Conservation (phyloP, 345 rosid species). For the Firmiana major region DNA sequence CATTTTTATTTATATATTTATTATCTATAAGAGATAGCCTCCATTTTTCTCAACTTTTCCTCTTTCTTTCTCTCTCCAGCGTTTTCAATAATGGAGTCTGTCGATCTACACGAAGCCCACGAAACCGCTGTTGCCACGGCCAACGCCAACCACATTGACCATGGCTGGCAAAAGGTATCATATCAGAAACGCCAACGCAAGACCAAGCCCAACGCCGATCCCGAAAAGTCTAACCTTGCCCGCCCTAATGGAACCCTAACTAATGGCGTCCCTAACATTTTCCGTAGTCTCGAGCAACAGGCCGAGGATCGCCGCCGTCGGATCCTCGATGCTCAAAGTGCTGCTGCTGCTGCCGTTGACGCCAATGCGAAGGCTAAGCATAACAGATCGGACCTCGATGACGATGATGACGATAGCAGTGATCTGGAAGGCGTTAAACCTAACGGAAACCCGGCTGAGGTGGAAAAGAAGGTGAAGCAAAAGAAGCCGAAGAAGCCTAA, state of each 20-base stretch:
- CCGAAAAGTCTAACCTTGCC: slow-evolving; percentile 3
- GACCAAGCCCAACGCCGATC: slow-evolving; percentile 37
- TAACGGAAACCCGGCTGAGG: slow-evolving; percentile 28
- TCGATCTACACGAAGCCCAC: slow-evolving; percentile 21
- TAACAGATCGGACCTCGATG: slow-evolving; percentile 39
- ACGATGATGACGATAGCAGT: slow-evolving; percentile 34
- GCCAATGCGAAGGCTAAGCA: slow-evolving; percentile 6
- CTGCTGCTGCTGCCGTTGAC: slow-evolving; percentile 16
- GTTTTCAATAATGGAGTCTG: slow-evolving; percentile 8
- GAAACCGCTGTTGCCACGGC: slow-evolving; percentile 20
- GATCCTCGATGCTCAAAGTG: slow-evolving; percentile 34
- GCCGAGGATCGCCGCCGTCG: slow-evolving; percentile 50
- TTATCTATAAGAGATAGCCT: too few relatives aligned
- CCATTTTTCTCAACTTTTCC: too few relatives aligned
- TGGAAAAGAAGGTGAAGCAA: slow-evolving; percentile 37
- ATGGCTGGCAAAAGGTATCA: slow-evolving; percentile 74
- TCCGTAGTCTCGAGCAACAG: slow-evolving; percentile 46
- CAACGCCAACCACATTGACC: slow-evolving; percentile 33
- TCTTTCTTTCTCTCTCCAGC: neutral
- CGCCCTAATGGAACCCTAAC: slow-evolving; percentile 18
- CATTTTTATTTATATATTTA: too few relatives aligned
- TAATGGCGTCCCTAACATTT: slow-evolving; percentile 37
- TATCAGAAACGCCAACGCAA: slow-evolving; percentile 59
- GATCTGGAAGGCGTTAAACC: slow-evolving; percentile 31
- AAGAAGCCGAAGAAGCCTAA: slow-evolving; percentile 75